Base-by-base conservation (phyloP, 2,329 filamentous ascomycete genomes). In the Cladosporium sp. region DNA sequence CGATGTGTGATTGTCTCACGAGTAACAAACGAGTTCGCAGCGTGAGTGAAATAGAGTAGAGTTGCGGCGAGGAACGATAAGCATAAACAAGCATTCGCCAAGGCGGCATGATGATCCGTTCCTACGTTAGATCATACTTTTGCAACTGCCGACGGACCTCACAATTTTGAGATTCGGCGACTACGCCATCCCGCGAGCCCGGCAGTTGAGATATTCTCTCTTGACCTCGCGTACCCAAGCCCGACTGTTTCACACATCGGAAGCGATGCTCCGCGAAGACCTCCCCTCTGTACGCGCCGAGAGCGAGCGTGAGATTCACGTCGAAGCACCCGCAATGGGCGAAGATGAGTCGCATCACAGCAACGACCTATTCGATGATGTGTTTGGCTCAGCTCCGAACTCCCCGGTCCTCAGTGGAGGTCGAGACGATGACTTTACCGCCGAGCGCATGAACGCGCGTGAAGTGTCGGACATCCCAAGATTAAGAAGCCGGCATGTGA, bases 401-500 rank as follows among this genome's bases (percentile, higher is more conserved):
- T 81, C 79, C 2, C 80, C 80, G 4, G 16, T 56, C 26, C 33
- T 60, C 12, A 35, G 26, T 8, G 56, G 33, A 23, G 21, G 7
- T 3, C 49, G 31, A 18, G 50, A 44, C n/a, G 62, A 58, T 18
- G 53, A 65, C 6, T 14, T 40, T n/a, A 53, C 21, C 14, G 28
- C 28, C 16, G 61, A 46, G 29, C 46, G 53, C 31, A 37, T 26
- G 18, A 65, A 53, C 29, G 44, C 82, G 80, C 35, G 85, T 82
- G 74, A 85, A 64, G 82, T 84, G 49, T 88, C 85, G n/a, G 93
- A 96, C 72, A 85, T 95, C 60, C 87, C 85, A 23, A 88, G 90
- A 28, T 84, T 97, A 18, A 88, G 90, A 72, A 85, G 87, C 50
- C 88, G 91, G 64, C 92, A 97, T 76, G 85, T 88, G 62, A 97